Base-by-base conservation (phyloP, 345 rosid species). In the Syzygium jambos region DNA sequence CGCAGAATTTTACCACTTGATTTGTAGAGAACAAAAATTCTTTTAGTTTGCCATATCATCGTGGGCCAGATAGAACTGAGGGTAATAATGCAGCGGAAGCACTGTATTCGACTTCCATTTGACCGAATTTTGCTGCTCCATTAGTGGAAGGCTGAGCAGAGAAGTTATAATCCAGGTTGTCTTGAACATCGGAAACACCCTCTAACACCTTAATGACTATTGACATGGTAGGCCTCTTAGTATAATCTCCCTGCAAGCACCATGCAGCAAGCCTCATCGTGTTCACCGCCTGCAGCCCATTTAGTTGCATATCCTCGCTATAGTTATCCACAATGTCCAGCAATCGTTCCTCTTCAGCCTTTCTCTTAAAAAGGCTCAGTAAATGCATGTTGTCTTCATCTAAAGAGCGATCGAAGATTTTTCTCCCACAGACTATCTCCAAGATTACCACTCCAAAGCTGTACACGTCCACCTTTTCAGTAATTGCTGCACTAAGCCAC, bases 191-290 rank as follows among this genome's bases (percentile, higher is more conserved):
- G 11, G 0, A 30, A 30, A 68, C 68, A 30, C 86, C 89, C 12
- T 87, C 92, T 23, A 91, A 78, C 59, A 86, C 92, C 89, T 84
- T 87, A 38, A 84, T 43, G 23, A 87, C 84, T 27, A 49, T 78
- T 38, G 86, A 84, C 88, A 87, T 84, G 30, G 88, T 84, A 41
- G 59, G 86, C 49, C 88, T 83, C 85, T 53, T 89, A 5, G 55
- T 29, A 19, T 34, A 87, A 73, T 92, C 90, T 22, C 84, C 73
- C 68, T 91, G 94, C 85, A 92, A 16, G n/a, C 94, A 91, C 93
- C 94, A 90, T 7, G 88, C 87, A 52, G 89, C 90, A 80, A 91
- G 43, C 87, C 55, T 89, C 91, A 90, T 86, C 89, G 85, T 89
- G 55, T 87, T 51, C 68, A 84, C 78, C 2, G 68, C 91, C 15